These are phyloP conservation scores for Penicillium psychrosexuale DNA, from an alignment of 2,329 filamentous ascomycete genomes.

Conservation along the genomic window DNA sequence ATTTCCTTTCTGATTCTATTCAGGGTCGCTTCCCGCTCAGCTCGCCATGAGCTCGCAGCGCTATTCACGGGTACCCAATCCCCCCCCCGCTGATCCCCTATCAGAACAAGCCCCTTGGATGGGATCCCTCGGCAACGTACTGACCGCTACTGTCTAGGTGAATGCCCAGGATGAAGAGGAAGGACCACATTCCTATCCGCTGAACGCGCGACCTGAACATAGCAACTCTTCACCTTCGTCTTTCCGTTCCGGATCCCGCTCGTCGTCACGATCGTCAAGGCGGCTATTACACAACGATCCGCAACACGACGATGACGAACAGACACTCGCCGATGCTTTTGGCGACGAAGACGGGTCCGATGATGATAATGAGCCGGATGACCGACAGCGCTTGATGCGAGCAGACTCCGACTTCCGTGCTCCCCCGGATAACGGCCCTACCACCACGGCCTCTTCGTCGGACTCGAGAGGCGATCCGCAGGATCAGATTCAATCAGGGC, in stretches of 20 bases:
- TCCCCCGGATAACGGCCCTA: constrained; percentile 31
- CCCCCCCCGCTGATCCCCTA: constrained; percentile 20
- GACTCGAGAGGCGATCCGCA: constrained; percentile 19
- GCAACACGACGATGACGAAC: constrained; percentile 60
- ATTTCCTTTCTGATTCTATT: constrained; percentile 20
- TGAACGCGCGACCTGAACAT: constrained; percentile 27
- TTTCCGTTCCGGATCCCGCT: constrained; percentile 82
- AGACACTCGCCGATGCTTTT: constrained; percentile 89
- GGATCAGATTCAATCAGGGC: constrained; percentile 20
- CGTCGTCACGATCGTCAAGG: constrained; percentile 62
- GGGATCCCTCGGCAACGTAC: constrained; percentile 9
- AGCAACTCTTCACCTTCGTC: constrained; percentile 61
- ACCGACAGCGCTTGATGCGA: constrained; percentile 81
- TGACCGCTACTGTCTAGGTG: constrained; percentile 32
- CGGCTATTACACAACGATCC: constrained; percentile 54
- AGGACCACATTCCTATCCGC: constrained; percentile 31
- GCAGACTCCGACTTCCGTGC: constrained; percentile 48
- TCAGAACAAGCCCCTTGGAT: constrained; percentile 12
- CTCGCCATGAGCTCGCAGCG: constrained; percentile 50
- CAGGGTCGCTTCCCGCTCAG: constrained; percentile 29
- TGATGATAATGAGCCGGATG: constrained; percentile 68
- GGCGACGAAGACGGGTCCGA: constrained; percentile 73
- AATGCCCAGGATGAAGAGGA: constrained; percentile 46
- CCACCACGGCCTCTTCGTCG: constrained; percentile 27
- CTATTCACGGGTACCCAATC: constrained; percentile 46